These are phyloP conservation scores for Marasmius oreades DNA, from an alignment of 1,284 basidiomycete genomes.

Conservation along the genomic window DNA sequence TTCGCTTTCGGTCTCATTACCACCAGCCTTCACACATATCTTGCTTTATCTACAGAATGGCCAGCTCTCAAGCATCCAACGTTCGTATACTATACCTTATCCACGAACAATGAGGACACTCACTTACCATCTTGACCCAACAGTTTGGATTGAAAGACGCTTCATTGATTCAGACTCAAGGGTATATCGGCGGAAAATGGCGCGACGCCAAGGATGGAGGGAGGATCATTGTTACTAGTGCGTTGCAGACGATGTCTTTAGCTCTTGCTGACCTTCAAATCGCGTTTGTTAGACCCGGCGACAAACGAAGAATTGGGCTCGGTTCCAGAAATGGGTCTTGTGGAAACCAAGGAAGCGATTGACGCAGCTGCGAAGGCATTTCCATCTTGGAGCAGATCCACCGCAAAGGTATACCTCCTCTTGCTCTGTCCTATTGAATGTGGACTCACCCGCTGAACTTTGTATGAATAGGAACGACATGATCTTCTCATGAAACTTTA, in stretches of 20 bases:
- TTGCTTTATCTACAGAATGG: slow-evolving; percentile 33
- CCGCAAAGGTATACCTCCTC: slow-evolving; percentile 59
- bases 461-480: slow-evolving; percentile 57
- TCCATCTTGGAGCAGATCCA: slow-evolving; percentile 78
- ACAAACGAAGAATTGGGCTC: slow-evolving; percentile 77
- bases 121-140: slow-evolving; percentile 1
- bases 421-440: background rate
- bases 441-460: background rate
- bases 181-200: slow-evolving; percentile 81
- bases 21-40: slow-evolving; percentile 1
- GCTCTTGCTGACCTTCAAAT: background rate
- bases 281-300: slow-evolving; percentile 65
- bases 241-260: slow-evolving; percentile 25
- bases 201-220: slow-evolving; percentile 70
- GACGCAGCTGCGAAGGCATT: slow-evolving; percentile 75
- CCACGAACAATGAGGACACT: background rate
- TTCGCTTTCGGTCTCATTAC: background rate
- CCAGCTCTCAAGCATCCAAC: slow-evolving; percentile 36
- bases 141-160: slow-evolving; percentile 77
- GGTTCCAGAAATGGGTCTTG: slow-evolving; percentile 82
- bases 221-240: slow-evolving; percentile 75
- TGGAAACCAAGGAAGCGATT: slow-evolving; percentile 80
- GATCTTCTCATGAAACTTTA: slow-evolving; percentile 76
- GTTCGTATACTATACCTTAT: slow-evolving; percentile 13
- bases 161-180: slow-evolving; percentile 71